Conservation (phyloP, 441 rosid species). For the Metrosideros polymorpha region DNA sequence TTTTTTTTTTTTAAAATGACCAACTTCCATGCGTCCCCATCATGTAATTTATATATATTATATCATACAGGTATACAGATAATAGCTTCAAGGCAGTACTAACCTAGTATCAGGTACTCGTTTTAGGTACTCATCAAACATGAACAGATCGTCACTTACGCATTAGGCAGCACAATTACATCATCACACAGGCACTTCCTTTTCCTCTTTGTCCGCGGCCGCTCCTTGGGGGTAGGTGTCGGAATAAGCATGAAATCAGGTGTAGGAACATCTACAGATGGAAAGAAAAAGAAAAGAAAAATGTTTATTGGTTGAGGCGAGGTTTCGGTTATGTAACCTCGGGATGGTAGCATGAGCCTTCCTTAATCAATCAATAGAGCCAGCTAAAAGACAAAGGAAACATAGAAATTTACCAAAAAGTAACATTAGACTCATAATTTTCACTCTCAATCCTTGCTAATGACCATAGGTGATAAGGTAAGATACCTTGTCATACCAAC, state of each 20-base stretch:
- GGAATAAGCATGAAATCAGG: slow-evolving; percentile 37
- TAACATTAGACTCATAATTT: neutral
- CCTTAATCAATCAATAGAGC: neutral
- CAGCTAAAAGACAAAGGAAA: neutral
- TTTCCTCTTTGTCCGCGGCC: slow-evolving; percentile 30
- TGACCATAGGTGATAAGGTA: neutral
- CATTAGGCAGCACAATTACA: slow-evolving; percentile 42
- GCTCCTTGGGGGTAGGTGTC: slow-evolving; percentile 61
- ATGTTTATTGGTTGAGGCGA: neutral
- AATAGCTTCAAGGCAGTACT: neutral
- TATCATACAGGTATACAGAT: neutral
- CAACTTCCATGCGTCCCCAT: neutral
- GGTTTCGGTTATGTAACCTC: neutral
- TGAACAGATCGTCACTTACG: slow-evolving; percentile 31
- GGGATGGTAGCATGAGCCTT: neutral
- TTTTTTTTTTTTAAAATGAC: neutral
- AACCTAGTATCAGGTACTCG: neutral
- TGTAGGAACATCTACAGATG: slow-evolving; percentile 28
- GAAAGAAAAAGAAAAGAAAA: neutral
- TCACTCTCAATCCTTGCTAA: neutral
- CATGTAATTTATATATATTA: neutral
- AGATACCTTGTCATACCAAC: neutral
- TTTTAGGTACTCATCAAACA: neutral
- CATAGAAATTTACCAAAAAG: neutral
- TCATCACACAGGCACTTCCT: slow-evolving; percentile 61